Conservation (phyloP, 1,284 basidiomycete species). For the Somion occarium region DNA sequence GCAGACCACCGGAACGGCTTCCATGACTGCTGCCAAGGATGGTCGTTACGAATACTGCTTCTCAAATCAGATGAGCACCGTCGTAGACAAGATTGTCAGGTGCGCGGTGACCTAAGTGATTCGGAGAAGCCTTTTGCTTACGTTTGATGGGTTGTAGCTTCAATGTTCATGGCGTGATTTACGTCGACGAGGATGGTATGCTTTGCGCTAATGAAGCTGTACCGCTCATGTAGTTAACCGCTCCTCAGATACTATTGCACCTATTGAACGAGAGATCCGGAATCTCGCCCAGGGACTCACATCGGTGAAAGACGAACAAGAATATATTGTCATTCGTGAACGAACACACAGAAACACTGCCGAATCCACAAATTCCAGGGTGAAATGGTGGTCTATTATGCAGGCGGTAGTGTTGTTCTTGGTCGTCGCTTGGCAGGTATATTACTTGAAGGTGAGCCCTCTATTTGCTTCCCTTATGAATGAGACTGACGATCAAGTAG, state of each 20-base stretch:
- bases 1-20: constrained; percentile 86
- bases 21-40: constrained; percentile 82
- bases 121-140: no score
- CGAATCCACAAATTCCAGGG: constrained; percentile 91
- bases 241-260: constrained; percentile 70
- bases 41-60: constrained; percentile 97
- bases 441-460: constrained; percentile 87
- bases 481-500: constrained; percentile 31
- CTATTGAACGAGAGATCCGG: constrained; percentile 95
- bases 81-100: constrained; percentile 94
- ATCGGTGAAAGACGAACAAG: constrained; percentile 97
- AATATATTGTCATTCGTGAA: constrained; percentile 96
- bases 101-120: constrained; percentile 35
- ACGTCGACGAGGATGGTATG: constrained; percentile 80
- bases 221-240: neutral
- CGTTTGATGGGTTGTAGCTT: constrained; percentile 54
- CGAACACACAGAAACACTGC: constrained; percentile 91
- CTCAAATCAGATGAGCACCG: constrained; percentile 95
- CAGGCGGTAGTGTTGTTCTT: constrained; percentile 86
- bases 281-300: constrained; percentile 81
- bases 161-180: constrained; percentile 98
- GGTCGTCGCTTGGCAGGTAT: constrained; percentile 96
- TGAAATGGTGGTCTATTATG: constrained; percentile 98
- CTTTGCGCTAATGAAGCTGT: constrained; percentile 12
- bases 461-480: no score